Conservation (phyloP, 495 filamentous ascomycete genomes). For the Aspergillus homomorphus region DNA sequence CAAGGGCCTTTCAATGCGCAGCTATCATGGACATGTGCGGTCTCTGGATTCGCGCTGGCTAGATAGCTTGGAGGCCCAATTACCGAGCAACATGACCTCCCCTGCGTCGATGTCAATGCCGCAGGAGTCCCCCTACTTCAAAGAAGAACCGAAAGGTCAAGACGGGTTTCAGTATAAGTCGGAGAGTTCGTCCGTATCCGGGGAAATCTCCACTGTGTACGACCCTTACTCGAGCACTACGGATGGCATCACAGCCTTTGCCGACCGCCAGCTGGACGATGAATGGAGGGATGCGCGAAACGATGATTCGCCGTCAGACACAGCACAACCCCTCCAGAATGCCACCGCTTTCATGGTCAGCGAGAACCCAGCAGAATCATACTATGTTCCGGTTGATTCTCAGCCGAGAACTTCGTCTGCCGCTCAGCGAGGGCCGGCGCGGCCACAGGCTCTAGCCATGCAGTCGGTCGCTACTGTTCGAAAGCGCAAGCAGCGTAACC, state of each 20-base stretch:
- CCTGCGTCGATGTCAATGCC: conserved; percentile 25
- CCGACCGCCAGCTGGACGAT: conserved; percentile 32
- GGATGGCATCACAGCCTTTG: conserved; percentile 33
- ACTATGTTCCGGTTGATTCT: conserved; percentile 27
- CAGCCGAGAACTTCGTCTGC: conserved; percentile 28
- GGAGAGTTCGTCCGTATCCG: conserved; percentile 40
- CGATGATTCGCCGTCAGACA: conserved; percentile 25
- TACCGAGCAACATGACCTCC: conserved; percentile 33
- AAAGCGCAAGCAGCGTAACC: conserved; percentile 42
- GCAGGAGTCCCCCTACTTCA: conserved; percentile 17
- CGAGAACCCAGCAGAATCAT: conserved; percentile 33
- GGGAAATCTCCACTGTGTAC: conserved; percentile 33
- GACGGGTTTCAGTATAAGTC: conserved; percentile 42
- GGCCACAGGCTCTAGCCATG: conserved; percentile 33
- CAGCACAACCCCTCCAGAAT: conserved; percentile 26
- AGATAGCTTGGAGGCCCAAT: conserved; percentile 35
- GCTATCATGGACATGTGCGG: conserved; percentile 30
- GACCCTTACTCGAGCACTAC: conserved; percentile 40
- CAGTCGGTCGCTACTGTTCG: conserved; percentile 37
- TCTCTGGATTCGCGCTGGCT: conserved; percentile 41
- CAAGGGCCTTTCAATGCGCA: conserved; percentile 22
- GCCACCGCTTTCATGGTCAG: conserved; percentile 43
- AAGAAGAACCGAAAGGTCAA: conserved; percentile 21
- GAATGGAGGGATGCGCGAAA: conserved; percentile 36
- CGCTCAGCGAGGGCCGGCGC: conserved; percentile 26